Evolutionary conservation across 2,329 filamentous ascomycete species (phyloP).

Genomic region (Periconia digitata): DNA sequence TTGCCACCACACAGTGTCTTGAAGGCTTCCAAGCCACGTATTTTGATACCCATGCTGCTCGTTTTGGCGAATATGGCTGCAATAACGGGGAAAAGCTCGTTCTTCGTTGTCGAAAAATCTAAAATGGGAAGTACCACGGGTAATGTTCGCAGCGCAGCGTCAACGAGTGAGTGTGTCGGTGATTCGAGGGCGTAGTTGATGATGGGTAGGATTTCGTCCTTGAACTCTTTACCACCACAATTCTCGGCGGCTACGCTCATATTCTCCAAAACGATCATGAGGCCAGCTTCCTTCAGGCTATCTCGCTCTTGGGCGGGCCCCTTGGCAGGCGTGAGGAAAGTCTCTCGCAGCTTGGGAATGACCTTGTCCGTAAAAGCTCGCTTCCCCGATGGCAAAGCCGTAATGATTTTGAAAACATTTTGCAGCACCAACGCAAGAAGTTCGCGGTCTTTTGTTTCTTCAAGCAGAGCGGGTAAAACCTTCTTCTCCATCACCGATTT

Average conservation of each 20-base stretch:
- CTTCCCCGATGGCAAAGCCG: conserved; percentile 70
- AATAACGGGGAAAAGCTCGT: conserved; percentile 92
- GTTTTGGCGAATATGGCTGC: conserved; percentile 90
- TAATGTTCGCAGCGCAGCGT: conserved; percentile 78
- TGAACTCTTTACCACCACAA: conserved; percentile 88
- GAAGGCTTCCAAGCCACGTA: conserved; percentile 87
- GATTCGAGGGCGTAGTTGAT: conserved; percentile 83
- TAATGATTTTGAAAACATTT: conserved; percentile 88
- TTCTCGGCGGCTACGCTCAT: conserved; percentile 75
- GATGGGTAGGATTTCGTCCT: conserved; percentile 90
- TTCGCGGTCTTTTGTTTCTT: conserved; percentile 92
- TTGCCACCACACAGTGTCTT: conserved; percentile 82
- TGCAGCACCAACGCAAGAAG: conserved; percentile 82
- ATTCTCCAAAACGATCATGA: conserved; percentile 90
- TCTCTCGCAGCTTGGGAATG: conserved; percentile 79
- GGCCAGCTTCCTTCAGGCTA: conserved; percentile 78
- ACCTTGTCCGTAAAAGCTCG: conserved; percentile 83
- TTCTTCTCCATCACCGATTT: conserved; percentile 95
- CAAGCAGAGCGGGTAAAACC: conserved; percentile 81
- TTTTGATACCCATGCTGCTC: conserved; percentile 91
- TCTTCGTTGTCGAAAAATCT: conserved; percentile 96
- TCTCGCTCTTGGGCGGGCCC: conserved; percentile 69
- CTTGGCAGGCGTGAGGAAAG: conserved; percentile 66
- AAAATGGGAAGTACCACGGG: conserved; percentile 81
- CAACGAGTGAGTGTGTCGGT: conserved; percentile 83